Conservation (phyloP, 2,329 filamentous ascomycete species). For the Fusarium brachygibbosum region DNA sequence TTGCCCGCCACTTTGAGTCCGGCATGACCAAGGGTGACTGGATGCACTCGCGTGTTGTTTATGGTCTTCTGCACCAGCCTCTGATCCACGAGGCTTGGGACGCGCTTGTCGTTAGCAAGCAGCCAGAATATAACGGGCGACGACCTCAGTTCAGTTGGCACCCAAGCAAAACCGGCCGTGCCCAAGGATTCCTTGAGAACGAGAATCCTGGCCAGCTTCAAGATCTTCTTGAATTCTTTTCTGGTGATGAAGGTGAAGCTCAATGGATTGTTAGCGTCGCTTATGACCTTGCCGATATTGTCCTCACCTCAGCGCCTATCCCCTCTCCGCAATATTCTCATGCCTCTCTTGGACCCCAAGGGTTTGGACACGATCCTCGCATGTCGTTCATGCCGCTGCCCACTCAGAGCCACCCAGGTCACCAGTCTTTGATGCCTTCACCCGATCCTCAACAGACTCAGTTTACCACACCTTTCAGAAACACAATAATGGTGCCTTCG, state of each 20-base stretch:
- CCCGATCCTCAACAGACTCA: slow-evolving; percentile 50
- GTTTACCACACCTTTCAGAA: slow-evolving; percentile 51
- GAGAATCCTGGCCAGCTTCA: slow-evolving; percentile 73
- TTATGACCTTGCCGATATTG: slow-evolving; percentile 67
- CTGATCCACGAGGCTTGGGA: slow-evolving; percentile 74
- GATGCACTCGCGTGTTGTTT: slow-evolving; percentile 77
- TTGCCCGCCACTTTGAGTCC: slow-evolving; percentile 75
- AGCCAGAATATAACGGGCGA: slow-evolving; percentile 66
- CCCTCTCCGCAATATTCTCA: slow-evolving; percentile 52
- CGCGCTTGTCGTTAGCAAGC: slow-evolving; percentile 64
- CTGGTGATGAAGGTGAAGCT: slow-evolving; percentile 68
- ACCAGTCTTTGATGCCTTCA: slow-evolving; percentile 50
- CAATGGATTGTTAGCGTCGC: slow-evolving; percentile 70
- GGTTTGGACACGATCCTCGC: slow-evolving; percentile 49
- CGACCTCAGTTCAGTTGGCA: slow-evolving; percentile 75
- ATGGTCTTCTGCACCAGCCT: slow-evolving; percentile 75
- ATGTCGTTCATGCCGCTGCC: slow-evolving; percentile 53
- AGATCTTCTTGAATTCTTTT: slow-evolving; percentile 75
- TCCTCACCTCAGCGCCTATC: slow-evolving; percentile 54
- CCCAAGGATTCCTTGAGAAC: slow-evolving; percentile 71
- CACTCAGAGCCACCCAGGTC: slow-evolving; percentile 49
- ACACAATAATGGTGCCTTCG: slow-evolving; percentile 52
- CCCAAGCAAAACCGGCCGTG: slow-evolving; percentile 67
- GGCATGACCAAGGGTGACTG: slow-evolving; percentile 74
- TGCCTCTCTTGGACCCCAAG: slow-evolving; percentile 46